A percentile compares a stretch with the other conserved stretches of the same genome.
phyloP scores from a whole-genome alignment of 768 basidiomycete species.

The Brasilioporus rufonigricans region DNA sequence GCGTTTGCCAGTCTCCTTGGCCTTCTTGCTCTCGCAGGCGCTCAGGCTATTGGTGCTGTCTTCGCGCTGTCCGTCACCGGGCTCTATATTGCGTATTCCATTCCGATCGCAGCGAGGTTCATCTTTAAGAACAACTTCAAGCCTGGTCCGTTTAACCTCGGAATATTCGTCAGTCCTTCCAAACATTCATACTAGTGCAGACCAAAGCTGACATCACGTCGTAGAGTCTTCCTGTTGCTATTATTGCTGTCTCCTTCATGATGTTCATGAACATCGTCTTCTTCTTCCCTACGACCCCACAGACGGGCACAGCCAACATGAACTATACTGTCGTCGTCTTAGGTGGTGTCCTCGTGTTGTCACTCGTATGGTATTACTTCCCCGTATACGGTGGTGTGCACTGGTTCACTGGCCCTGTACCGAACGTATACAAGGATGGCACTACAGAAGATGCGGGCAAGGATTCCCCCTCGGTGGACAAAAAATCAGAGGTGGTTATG shows the following conservation, averaged over 20 bases:
- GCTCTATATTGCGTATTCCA: conserved; percentile 46
- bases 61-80: conserved; percentile 49
- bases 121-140: conserved; percentile 44
- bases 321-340: conserved; percentile 73
- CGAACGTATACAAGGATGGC: conserved; percentile 34
- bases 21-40: conserved; percentile 52
- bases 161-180: conserved; percentile 36
- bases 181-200: no score
- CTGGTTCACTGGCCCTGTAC: conserved; percentile 37
- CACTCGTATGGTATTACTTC: conserved; percentile 64
- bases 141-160: conserved; percentile 49
- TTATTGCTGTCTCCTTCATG: conserved; percentile 64
- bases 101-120: conserved; percentile 51
- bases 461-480: no score
- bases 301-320: conserved; percentile 49
- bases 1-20: conserved; percentile 43
- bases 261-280: conserved; percentile 58
- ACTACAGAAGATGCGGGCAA: background rate
- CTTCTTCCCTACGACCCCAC: conserved; percentile 58
- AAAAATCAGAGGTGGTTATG: no score
- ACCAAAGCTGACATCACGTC: background rate
- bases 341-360: conserved; percentile 54
- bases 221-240: conserved; percentile 56
- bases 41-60: conserved; percentile 54
- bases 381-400: conserved; percentile 62